Evolutionary conservation across 2,329 filamentous ascomycete species (phyloP), one percentile per base, ranked within the genome.

Genomic region (Sporothrix brasiliensis): DNA sequence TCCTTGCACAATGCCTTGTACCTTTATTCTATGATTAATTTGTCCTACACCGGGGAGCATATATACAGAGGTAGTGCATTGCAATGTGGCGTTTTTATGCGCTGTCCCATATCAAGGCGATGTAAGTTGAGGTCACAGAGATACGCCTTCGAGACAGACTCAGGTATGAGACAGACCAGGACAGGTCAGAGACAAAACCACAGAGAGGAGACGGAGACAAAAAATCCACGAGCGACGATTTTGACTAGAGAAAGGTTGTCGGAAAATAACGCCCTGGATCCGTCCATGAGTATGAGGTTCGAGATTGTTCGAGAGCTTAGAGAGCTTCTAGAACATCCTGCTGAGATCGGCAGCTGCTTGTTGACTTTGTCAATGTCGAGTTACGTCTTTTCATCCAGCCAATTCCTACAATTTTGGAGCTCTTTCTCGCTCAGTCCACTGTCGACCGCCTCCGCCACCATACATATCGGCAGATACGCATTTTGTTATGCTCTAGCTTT

Each of bases 141-240:
- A 61, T 61, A 61, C 56, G 44, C n/a, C 56, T 34, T 44, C 56
- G 34, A 61, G 24, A 61, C 11, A 54, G 56, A 27, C 24, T 44
- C 56, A 61, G 7, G 10, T 7, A 44, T 39, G 56, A 61, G 58
- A 39, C 58, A 39, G 58, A 47, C 47, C 58, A 63, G 44, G 58
- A 47, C 58, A 47, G 58, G 21, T 3, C 52, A 54, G 13, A 54
- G 24, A 54, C 52, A 30, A 47, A 47, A 2, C 44, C 14, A 49
- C 44, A 49, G 13, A 49, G 44, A 16, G 34, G 7, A 7, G 34
- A 34, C 34, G 34, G 34, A 34, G 34, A 58, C 54, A 58, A 39
- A 39, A 58, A 34, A 34, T 34, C 34, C 34, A 34, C 34, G 34
- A 2, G 34, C 7, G 34, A 34, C 6, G 34, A 34, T 34, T 7